These are phyloP conservation scores for Pholiota microspora DNA, from an alignment of 768 basidiomycete species.

Conservation along the genomic window DNA sequence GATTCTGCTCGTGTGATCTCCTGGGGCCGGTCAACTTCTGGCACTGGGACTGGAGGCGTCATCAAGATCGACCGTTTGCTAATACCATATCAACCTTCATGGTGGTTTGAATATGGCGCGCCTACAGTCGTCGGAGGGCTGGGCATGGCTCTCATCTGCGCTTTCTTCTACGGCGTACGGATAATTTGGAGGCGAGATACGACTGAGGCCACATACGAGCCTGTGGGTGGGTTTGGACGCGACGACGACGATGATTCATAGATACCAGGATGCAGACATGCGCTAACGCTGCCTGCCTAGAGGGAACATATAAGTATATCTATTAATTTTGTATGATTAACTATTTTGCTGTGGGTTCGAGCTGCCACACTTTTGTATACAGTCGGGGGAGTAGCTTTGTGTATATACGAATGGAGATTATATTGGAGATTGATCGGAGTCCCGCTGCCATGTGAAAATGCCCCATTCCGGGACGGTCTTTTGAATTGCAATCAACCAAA, in stretches of 20 bases:
- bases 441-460: constrained; percentile 19
- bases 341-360: constrained; percentile 1
- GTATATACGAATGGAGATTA: constrained; percentile 10
- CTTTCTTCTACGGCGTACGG: constrained; percentile 73
- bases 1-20: constrained; percentile 67
- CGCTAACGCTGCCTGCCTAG: constrained; percentile 7
- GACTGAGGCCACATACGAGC: constrained; percentile 88
- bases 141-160: constrained; percentile 59
- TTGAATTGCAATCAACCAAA: constrained; percentile 4
- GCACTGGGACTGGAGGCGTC: constrained; percentile 79
- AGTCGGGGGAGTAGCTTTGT: constrained; percentile 2
- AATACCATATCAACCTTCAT: constrained; percentile 81
- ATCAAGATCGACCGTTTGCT: constrained; percentile 84
- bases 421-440: constrained; percentile 24
- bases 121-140: constrained; percentile 60
- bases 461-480: constrained; percentile 3
- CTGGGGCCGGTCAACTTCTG: constrained; percentile 78
- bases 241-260: constrained; percentile 44
- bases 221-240: constrained; percentile 74
- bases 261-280: constrained; percentile 6
- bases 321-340: constrained; percentile 18
- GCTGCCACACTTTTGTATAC: not conserved
- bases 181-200: constrained; percentile 71
- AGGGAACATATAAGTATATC: constrained; percentile 10
- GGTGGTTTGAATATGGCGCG: constrained; percentile 77